phyloP scores from a whole-genome alignment of 148 eudicot species.

The Camellia granthamiana region DNA sequence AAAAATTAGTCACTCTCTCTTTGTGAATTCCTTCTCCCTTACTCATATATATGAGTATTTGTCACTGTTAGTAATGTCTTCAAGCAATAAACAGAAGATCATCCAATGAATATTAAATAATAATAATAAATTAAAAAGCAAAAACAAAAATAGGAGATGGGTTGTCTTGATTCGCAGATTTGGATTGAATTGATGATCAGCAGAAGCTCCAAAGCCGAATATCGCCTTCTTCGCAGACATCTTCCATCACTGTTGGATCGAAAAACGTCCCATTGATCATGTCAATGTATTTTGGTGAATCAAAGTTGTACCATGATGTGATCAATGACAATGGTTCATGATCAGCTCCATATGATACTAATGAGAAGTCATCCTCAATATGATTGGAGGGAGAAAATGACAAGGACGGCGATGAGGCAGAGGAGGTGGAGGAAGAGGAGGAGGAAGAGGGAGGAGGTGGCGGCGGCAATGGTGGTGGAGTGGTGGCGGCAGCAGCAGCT shows the following conservation, averaged over 20 bases:
- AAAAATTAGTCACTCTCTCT: constrained; percentile 29
- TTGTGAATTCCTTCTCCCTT: constrained; percentile 18
- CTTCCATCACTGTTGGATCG: constrained; percentile 45
- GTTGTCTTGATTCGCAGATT: not conserved
- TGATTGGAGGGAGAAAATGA: constrained; percentile 26
- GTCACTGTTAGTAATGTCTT: constrained; percentile 54
- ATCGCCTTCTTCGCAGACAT: constrained; percentile 59
- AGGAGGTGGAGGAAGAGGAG: constrained; percentile 17
- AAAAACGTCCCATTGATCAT: constrained; percentile 48
- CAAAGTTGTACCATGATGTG: constrained; percentile 47
- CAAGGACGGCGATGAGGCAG: constrained; percentile 27
- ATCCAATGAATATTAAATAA: constrained; percentile 23
- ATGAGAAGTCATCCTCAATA: constrained; percentile 32
- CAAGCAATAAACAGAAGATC: constrained; percentile 33
- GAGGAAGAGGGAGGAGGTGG: constrained; percentile 13
- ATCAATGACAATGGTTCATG: constrained; percentile 13
- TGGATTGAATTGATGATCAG: constrained; percentile 21
- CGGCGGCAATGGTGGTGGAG: constrained; percentile 7
- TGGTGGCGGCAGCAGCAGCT: constrained; percentile 56
- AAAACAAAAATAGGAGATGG: not conserved
- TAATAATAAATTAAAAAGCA: not conserved
- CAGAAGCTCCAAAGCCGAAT: constrained; percentile 73
- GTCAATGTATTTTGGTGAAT: constrained; percentile 58
- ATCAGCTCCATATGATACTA: constrained; percentile 17
- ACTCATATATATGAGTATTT: constrained; percentile 18